Percentiles rank a stretch among this genome's conserved stretches.
Evolutionary conservation across 2,329 filamentous ascomycete species (phyloP).

Genomic region (Sclerotinia spermophila): DNA sequence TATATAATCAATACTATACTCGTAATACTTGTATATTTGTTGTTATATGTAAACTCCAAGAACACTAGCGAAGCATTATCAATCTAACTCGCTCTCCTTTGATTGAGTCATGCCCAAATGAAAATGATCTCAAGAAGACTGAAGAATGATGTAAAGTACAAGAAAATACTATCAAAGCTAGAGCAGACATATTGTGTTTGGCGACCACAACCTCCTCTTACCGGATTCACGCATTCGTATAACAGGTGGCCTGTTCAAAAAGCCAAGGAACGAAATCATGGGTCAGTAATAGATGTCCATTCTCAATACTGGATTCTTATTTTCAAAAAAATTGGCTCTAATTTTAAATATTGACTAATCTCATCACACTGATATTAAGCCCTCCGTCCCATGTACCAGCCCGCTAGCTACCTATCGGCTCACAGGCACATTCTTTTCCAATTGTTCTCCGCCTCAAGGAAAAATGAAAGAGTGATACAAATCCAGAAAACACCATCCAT

Average conservation of each 20-base stretch:
- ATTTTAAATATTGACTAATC: conserved; percentile 2
- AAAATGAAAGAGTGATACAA: conserved; percentile 2
- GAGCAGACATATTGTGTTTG: too few relatives aligned
- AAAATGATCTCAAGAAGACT: too few relatives aligned
- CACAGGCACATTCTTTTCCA: conserved; percentile 2
- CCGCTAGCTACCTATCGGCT: neutral
- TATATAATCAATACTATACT: too few relatives aligned
- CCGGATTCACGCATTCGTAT: too few relatives aligned
- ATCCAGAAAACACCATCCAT: neutral
- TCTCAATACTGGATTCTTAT: neutral
- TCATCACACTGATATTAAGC: conserved; percentile 13
- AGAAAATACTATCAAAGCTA: too few relatives aligned
- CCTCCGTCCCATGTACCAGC: neutral
- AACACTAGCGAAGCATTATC: too few relatives aligned
- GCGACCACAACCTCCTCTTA: too few relatives aligned
- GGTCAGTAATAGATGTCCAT: neutral
- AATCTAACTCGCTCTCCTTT: too few relatives aligned
- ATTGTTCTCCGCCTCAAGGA: neutral
- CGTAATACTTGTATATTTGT: too few relatives aligned
- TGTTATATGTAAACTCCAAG: too few relatives aligned
- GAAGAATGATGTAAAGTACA: too few relatives aligned
- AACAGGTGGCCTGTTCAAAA: neutral
- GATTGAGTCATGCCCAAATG: too few relatives aligned
- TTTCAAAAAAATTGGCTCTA: neutral
- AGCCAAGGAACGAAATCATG: neutral